Evolutionary conservation across 1,284 basidiomycete genomes (phyloP), one percentile per base, ranked within the genome.

Genomic region (Irpex sp.): DNA sequence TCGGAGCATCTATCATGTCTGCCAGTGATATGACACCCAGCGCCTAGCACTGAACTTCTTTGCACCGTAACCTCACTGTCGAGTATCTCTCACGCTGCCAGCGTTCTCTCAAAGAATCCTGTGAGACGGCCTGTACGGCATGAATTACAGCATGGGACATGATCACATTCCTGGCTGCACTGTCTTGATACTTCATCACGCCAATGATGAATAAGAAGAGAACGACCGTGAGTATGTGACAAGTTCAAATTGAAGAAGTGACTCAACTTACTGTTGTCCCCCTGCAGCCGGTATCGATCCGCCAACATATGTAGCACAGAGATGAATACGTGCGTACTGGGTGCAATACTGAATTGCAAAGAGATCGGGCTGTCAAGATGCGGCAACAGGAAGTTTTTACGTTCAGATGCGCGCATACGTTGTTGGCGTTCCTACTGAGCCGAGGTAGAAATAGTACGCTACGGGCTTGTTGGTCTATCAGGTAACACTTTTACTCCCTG

Each of bases 291-390:
- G 58, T 20, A 59, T 13, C 22, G 10, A 59, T n/a, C 58, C 22
- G 22, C 58, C 58, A 59, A 20, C 58, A 59, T 13, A 59, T 32
- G 20, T 59, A 20, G 58, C 45, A 49, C n/a, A 32, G 49, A 54
- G 58, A 59, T 59, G 58, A 20, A 24, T 59, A 13, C 10, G 22
- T 59, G 20, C 58, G 58, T 24, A 22, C 58, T 13, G 58, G 22
- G 58, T n/a, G 58, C 58, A 59, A 22, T 24, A 49, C 45, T 49
- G 45, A 59, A 59, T 24, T 59, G 58, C 58, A 59, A 49, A 49
- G n/a, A 20, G 18, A 20, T n/a, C 58, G 15, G 22, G 58, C 18
- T 59, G 58, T 11, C 58, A 59, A 20, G 22, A 20, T 13, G 20
- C 22, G 22, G 15, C 58, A 59, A 13, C 58, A 20, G 18, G 58